Evolutionary conservation across 2,329 filamentous ascomycete species (phyloP).

Genomic region (Hypoxylon sp.): DNA sequence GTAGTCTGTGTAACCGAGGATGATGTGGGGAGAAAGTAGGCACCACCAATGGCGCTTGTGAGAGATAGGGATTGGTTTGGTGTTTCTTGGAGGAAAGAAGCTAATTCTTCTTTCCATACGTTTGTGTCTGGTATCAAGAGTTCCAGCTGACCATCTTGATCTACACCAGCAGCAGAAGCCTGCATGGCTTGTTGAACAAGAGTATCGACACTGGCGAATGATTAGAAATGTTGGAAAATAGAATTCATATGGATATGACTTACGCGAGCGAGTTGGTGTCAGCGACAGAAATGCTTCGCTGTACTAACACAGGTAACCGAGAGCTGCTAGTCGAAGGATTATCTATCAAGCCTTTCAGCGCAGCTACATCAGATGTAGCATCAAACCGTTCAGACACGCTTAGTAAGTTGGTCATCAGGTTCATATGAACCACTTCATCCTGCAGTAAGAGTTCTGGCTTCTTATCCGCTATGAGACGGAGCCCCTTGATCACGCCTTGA

Average conservation of each 20-base stretch:
- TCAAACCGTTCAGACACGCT: slow-evolving; percentile 67
- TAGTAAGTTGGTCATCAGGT: slow-evolving; percentile 67
- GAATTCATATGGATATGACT: slow-evolving; percentile 44
- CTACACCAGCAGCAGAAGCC: slow-evolving; percentile 55
- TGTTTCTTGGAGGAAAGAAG: slow-evolving; percentile 65
- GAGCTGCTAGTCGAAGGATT: slow-evolving; percentile 59
- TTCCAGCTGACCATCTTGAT: slow-evolving; percentile 26
- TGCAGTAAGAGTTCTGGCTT: slow-evolving; percentile 62
- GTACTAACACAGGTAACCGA: slow-evolving; percentile 66
- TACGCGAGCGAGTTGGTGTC: slow-evolving; percentile 66
- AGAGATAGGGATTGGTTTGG: slow-evolving; percentile 78
- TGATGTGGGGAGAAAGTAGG: slow-evolving; percentile 72
- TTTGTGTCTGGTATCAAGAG: slow-evolving; percentile 73
- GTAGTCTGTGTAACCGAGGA: slow-evolving; percentile 40
- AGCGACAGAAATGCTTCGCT: slow-evolving; percentile 67
- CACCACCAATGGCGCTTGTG: slow-evolving; percentile 79
- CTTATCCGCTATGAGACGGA: slow-evolving; percentile 65
- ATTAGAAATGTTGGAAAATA: slow-evolving; percentile 39
- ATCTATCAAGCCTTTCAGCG: slow-evolving; percentile 64
- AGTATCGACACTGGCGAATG: slow-evolving; percentile 63
- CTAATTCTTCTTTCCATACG: slow-evolving; percentile 76
- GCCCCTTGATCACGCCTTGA: slow-evolving; percentile 57
- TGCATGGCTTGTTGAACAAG: slow-evolving; percentile 65
- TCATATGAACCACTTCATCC: slow-evolving; percentile 63
- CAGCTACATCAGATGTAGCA: slow-evolving; percentile 56